A percentile compares a stretch with the other conserved stretches of the same genome.
Evolutionary conservation across 2,329 filamentous ascomycete genomes (phyloP).

Genomic region (Samsoniella hepiali): DNA sequence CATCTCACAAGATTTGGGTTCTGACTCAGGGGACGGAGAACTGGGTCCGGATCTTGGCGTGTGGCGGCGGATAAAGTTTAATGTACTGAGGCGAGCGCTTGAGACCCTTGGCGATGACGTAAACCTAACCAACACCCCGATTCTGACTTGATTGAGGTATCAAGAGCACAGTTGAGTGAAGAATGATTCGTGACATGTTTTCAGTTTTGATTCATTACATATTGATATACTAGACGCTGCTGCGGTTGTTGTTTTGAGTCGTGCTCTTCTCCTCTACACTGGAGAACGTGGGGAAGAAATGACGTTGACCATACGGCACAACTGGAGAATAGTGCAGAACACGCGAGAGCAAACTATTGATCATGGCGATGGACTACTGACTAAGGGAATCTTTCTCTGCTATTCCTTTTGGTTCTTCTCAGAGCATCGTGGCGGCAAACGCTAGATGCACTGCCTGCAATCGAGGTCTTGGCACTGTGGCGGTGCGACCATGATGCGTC

Average conservation of each 20-base stretch:
- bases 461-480: neutral
- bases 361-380: too few relatives aligned
- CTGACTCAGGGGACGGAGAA: neutral
- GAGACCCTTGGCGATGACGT: neutral
- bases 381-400: neutral
- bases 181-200: too few relatives aligned
- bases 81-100: conserved; percentile 4
- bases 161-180: neutral
- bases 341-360: neutral
- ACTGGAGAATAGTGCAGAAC: neutral
- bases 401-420: neutral
- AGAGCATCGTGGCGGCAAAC: neutral
- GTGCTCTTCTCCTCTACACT: neutral
- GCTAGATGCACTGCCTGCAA: neutral
- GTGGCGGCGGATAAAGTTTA: conserved; percentile 13
- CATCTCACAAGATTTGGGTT: conserved; percentile 4
- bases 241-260: neutral
- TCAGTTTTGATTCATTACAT: neutral
- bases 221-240: neutral
- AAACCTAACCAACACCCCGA: neutral
- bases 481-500: neutral
- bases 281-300: neutral
- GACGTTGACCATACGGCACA: neutral
- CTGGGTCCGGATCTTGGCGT: conserved; percentile 13
- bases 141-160: neutral